phyloP scores from a whole-genome alignment of 257 asterid species.

The Solanum sparsipilum region DNA sequence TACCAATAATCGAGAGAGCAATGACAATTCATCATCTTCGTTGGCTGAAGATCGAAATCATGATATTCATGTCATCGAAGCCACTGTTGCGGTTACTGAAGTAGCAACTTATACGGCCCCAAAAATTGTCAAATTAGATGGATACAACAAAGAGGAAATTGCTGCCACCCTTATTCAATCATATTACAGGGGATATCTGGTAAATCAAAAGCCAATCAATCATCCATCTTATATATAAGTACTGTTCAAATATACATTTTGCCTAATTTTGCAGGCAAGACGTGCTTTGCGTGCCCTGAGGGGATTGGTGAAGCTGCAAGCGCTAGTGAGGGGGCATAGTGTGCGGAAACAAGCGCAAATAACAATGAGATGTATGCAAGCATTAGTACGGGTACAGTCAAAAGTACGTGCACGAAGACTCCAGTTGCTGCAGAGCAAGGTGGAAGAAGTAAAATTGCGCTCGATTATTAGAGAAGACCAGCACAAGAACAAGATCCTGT shows the following conservation, averaged over 20 bases:
- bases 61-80: conserved; percentile 59
- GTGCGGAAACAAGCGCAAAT: conserved; percentile 85
- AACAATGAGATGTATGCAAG: conserved; percentile 98
- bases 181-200: conserved; percentile 85
- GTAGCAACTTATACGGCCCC: conserved; percentile 88
- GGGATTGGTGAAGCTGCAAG: conserved; percentile 93
- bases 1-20: conserved; percentile 20
- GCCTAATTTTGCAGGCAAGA: conserved; percentile 43
- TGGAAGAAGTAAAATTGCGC: conserved; percentile 2
- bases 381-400: conserved; percentile 80
- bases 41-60: conserved; percentile 41
- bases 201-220: conserved; percentile 4
- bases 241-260: too few relatives aligned
- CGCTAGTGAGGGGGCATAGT: conserved; percentile 81
- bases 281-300: conserved; percentile 76
- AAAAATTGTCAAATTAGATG: conserved; percentile 55
- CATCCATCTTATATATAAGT: not conserved
- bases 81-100: conserved; percentile 79
- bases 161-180: conserved; percentile 72
- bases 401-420: conserved; percentile 71
- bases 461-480: conserved; percentile 7
- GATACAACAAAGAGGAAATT: conserved; percentile 51
- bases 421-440: conserved; percentile 25
- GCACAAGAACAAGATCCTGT: conserved; percentile 14
- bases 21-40: conserved; percentile 38